These are phyloP conservation scores for Erodium moschatum DNA, from an alignment of 441 rosid genomes.

Conservation along the genomic window DNA sequence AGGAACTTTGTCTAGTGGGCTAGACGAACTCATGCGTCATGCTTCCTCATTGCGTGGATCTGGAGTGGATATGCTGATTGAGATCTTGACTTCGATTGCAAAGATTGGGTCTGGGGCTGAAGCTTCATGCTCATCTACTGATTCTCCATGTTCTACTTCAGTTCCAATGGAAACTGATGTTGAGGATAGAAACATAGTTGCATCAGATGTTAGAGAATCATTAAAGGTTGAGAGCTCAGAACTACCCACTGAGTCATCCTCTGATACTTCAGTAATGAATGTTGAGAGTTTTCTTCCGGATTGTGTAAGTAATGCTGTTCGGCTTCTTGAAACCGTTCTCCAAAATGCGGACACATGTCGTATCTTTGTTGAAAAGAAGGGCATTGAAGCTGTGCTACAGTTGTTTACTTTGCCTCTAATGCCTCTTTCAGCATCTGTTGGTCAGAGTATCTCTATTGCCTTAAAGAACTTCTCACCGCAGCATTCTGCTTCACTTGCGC, in stretches of 20 bases:
- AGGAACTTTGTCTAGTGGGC: slow-evolving; percentile 75
- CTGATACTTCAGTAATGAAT: slow-evolving; percentile 47
- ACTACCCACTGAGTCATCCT: slow-evolving; percentile 40
- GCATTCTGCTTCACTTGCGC: slow-evolving; percentile 76
- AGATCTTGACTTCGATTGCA: slow-evolving; percentile 55
- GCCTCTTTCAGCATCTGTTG: slow-evolving; percentile 73
- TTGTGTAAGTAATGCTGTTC: slow-evolving; percentile 69
- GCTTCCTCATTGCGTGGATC: slow-evolving; percentile 73
- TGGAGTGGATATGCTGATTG: slow-evolving; percentile 90
- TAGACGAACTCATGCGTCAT: slow-evolving; percentile 94
- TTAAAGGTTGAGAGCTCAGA: slow-evolving; percentile 43
- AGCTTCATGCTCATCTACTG: slow-evolving; percentile 37
- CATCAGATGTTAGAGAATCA: slow-evolving; percentile 35
- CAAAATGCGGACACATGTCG: slow-evolving; percentile 96
- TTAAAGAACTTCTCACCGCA: slow-evolving; percentile 91
- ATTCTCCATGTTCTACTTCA: slow-evolving; percentile 36
- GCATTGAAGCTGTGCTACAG: slow-evolving; percentile 74
- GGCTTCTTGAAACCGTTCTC: slow-evolving; percentile 89
- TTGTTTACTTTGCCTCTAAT: slow-evolving; percentile 66
- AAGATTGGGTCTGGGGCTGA: slow-evolving; percentile 66
- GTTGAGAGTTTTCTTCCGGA: slow-evolving; percentile 76
- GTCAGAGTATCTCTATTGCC: slow-evolving; percentile 72
- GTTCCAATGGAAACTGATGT: slow-evolving; percentile 92
- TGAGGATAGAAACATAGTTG: slow-evolving; percentile 42
- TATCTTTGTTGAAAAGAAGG: slow-evolving; percentile 86